A percentile compares a stretch with the other conserved stretches of the same genome.
Evolutionary conservation across 208 protist genomes (phyloP).

Genomic region (Acanthamoeba divionensis): DNA sequence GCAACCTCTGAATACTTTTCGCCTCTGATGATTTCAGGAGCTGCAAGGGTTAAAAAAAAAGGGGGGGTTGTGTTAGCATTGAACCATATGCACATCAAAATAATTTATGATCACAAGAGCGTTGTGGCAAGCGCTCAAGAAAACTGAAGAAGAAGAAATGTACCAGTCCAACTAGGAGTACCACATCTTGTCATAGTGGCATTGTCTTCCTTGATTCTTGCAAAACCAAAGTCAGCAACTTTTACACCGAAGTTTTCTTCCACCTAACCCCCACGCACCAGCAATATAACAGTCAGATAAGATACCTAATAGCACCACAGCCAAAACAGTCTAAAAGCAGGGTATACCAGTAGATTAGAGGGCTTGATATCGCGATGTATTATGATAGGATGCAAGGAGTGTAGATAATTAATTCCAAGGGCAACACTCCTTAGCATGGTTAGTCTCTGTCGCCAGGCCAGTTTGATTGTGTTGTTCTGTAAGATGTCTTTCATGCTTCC

Average conservation of each 20-base stretch:
- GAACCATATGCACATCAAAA: too few species aligned
- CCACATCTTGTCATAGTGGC: slow-evolving; percentile 37
- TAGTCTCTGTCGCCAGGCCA: slow-evolving; percentile 53
- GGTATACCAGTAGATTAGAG: slow-evolving; percentile 60
- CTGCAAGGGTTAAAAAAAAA: too few species aligned
- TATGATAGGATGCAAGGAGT: slow-evolving; percentile 67
- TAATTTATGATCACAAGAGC: too few species aligned
- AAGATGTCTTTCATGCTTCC: slow-evolving; percentile 45
- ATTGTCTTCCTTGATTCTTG: slow-evolving; percentile 42
- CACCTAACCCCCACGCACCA: neutral
- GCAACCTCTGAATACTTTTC: too few species aligned
- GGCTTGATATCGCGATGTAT: slow-evolving; percentile 74
- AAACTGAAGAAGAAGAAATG: too few species aligned
- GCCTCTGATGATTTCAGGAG: too few species aligned
- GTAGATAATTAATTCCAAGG: slow-evolving; percentile 74
- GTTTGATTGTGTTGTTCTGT: neutral
- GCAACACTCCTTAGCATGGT: slow-evolving; percentile 13
- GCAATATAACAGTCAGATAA: too few species aligned
- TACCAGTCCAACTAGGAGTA: slow-evolving; percentile 19
- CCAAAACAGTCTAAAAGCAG: too few species aligned
- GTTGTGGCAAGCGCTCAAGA: too few species aligned
- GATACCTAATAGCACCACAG: too few species aligned
- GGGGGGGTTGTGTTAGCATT: too few species aligned
- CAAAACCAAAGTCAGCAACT: slow-evolving; percentile 52
- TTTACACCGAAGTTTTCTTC: slow-evolving; percentile 73